Evolutionary conservation across 257 asterid genomes (phyloP), one percentile per base, ranked within the genome.

Genomic region (Voacanga thouarsii): DNA sequence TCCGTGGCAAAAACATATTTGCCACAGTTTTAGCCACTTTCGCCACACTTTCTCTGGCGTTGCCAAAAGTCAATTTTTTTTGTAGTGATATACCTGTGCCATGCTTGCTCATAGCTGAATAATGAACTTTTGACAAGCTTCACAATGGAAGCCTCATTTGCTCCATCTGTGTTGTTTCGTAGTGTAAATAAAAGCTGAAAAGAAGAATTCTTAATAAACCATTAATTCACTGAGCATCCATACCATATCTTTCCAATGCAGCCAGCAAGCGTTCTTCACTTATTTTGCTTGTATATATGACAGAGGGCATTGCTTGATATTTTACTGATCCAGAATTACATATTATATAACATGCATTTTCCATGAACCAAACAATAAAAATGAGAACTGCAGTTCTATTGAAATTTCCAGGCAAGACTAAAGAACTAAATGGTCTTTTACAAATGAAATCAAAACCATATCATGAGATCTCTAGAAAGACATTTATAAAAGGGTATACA

Each of bases 91-190:
- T 74, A 92, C 99, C 98, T 95, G 85, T 93, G 99, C 99, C 99
- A 95, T 86, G 99, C 98, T 87, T 95, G 99, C 87, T 95, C 98
- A 59, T 91, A 90, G 85, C 97, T 87, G 87, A 95, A 95, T 82
- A 95, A 61, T 83, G 99, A 90, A 89, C 99, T 95, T 78, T 93
- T 95, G 70, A 95, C 92, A 24, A 93, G 94, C 90, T 91, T 93
- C 75, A 95, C 92, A 47, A 84, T 78, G 72, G 97, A 91, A 84
- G 93, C 89, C 61, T 85, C 93, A 83, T 82, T 83, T 69, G 79
- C 81, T 75, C 88, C 90, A 71, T 88, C 99, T 95, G 93, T 82
- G 82, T 79, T 69, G 82, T 53, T 73, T 26, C 66, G 53, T 5
- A 53, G 47, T 50, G 74, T 47, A 78, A 47, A 19, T 21, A 44